Evolutionary conservation across 163 green algal genomes (phyloP).

Genomic region (Volvox carteri): DNA sequence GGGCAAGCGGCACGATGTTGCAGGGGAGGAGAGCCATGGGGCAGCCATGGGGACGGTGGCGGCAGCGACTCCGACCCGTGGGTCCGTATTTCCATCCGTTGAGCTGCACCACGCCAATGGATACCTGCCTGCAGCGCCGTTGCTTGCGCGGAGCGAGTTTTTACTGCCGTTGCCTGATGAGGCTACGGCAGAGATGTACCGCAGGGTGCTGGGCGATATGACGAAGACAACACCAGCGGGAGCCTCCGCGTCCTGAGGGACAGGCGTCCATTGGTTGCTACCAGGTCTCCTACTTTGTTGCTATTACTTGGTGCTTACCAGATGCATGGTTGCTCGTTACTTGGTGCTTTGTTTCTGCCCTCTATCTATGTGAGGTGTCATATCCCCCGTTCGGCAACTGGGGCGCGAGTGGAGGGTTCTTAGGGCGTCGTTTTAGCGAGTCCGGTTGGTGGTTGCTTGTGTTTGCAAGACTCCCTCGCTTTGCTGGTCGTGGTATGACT

Average conservation of each 20-base stretch:
- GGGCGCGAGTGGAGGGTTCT: too few species aligned
- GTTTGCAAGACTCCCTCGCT: too few species aligned
- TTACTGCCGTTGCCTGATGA: slow-evolving; percentile 40
- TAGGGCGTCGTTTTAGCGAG: too few species aligned
- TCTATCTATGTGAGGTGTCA: too few species aligned
- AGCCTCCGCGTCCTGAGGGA: not conserved
- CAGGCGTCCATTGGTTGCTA: too few species aligned
- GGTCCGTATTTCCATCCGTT: slow-evolving; percentile 15
- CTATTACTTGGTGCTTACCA: too few species aligned
- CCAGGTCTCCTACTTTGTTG: too few species aligned
- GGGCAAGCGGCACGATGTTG: not conserved
- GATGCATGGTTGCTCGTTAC: too few species aligned
- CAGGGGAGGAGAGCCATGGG: not conserved
- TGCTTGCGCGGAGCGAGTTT: slow-evolving; percentile 57
- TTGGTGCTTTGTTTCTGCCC: too few species aligned
- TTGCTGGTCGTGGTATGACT: too few species aligned
- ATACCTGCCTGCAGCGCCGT: slow-evolving; percentile 37
- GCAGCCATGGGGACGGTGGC: not conserved
- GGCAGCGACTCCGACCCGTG: not conserved
- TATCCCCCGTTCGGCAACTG: too few species aligned
- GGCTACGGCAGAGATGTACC: slow-evolving; percentile 42
- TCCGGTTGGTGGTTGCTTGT: too few species aligned
- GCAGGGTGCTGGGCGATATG: slow-evolving; percentile 7
- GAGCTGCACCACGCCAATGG: slow-evolving; percentile 25
- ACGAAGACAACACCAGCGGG: not conserved